Conservation (phyloP, 805 yeast species). For the Wickerhamiella occidentalis region DNA sequence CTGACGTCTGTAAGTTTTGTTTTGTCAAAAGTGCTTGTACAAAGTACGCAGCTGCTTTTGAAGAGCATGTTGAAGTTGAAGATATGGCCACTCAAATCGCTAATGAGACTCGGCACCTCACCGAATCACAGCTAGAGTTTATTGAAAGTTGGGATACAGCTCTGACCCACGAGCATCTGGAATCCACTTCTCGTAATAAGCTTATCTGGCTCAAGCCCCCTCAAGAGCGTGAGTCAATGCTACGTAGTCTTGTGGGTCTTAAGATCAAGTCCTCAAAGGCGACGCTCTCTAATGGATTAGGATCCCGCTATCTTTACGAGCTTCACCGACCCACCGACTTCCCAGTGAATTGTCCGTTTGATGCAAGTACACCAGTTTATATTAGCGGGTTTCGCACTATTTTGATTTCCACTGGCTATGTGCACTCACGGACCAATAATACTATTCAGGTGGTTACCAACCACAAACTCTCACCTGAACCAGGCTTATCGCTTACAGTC, state of each 20-base stretch:
- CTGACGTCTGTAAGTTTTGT: constrained; percentile 28
- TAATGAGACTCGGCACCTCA: constrained; percentile 40
- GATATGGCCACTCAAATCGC: constrained; percentile 17
- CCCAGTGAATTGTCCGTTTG: constrained; percentile 6
- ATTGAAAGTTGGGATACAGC: constrained; percentile 63
- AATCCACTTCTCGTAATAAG: constrained; percentile 38
- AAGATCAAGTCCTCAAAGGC: constrained; percentile 26
- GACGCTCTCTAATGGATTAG: neutral
- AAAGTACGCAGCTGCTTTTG: constrained; percentile 19
- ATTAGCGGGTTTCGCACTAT: constrained; percentile 1
- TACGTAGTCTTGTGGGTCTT: constrained; percentile 46
- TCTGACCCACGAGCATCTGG: constrained; percentile 61
- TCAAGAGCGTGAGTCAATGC: constrained; percentile 49
- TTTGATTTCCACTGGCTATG: constrained; percentile 6
- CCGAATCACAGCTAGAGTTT: constrained; percentile 39
- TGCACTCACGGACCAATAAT: constrained; percentile 25
- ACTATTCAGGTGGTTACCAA: constrained; percentile 40
- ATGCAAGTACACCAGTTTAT: constrained; percentile 1
- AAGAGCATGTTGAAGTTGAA: constrained; percentile 8
- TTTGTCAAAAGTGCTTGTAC: constrained; percentile 21
- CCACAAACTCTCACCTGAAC: constrained; percentile 36
- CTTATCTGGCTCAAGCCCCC: constrained; percentile 60
- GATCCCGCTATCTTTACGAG: constrained; percentile 1
- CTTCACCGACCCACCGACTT: neutral
- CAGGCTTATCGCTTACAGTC: constrained; percentile 55